A percentile compares a stretch with the other conserved stretches of the same genome.
Conservation (phyloP, 495 filamentous ascomycete species). For the Penicillium alfredii region DNA sequence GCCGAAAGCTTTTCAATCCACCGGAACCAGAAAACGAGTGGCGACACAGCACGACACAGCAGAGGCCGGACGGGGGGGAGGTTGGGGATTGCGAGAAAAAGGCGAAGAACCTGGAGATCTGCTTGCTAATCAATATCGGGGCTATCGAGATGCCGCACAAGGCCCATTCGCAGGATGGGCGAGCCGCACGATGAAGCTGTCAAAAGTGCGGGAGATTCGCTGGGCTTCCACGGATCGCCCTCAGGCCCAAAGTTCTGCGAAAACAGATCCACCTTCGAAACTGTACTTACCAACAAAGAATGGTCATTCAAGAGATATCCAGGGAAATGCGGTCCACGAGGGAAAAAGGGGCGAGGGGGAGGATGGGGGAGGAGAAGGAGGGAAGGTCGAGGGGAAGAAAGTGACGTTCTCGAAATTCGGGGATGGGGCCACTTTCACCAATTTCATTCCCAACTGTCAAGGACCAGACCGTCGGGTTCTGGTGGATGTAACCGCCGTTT, state of each 20-base stretch:
- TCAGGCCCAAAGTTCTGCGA: constrained; percentile 23
- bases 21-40: too few relatives aligned
- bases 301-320: constrained; percentile 1
- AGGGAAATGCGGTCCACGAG: not conserved
- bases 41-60: too few relatives aligned
- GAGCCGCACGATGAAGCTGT: constrained; percentile 31
- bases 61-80: too few relatives aligned
- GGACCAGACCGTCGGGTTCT: constrained; percentile 4
- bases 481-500: too few relatives aligned
- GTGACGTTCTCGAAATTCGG: constrained; percentile 17
- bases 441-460: constrained; percentile 16
- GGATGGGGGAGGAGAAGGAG: constrained; percentile 5
- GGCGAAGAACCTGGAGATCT: too few relatives aligned
- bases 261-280: constrained; percentile 9
- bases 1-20: too few relatives aligned
- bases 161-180: constrained; percentile 12
- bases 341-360: constrained; percentile 7
- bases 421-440: constrained; percentile 1
- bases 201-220: constrained; percentile 38
- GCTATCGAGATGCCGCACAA: too few relatives aligned
- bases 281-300: too few relatives aligned
- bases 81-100: too few relatives aligned
- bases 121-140: too few relatives aligned
- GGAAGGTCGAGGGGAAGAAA: constrained; percentile 7
- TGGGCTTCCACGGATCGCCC: constrained; percentile 33